phyloP scores from a whole-genome alignment of 1,284 basidiomycete genomes.

The Papiliotrema nemorosa region DNA sequence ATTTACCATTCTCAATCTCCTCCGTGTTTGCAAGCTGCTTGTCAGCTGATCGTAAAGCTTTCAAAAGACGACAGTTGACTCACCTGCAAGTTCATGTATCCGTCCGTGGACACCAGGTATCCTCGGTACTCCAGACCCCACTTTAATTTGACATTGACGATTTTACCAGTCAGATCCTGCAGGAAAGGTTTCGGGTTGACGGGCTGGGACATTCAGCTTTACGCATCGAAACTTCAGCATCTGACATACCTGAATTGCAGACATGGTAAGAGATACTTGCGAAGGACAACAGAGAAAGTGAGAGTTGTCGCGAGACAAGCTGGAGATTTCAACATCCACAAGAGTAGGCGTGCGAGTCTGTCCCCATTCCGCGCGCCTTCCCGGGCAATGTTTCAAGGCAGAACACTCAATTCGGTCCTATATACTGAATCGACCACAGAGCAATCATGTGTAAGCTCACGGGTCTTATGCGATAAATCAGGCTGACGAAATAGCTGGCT shows the following conservation, averaged over 20 bases:
- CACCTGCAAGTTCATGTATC: slow-evolving; percentile 99
- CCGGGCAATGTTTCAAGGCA: background rate
- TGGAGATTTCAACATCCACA: too few relatives aligned
- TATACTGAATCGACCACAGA: too few relatives aligned
- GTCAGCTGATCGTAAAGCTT: background rate
- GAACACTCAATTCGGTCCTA: too few relatives aligned
- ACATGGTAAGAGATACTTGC: background rate
- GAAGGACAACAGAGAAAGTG: background rate
- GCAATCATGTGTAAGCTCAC: slow-evolving; percentile 23
- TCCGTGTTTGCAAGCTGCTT: slow-evolving; percentile 91
- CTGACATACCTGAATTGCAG: background rate
- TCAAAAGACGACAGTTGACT: slow-evolving; percentile 24
- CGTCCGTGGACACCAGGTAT: slow-evolving; percentile 96
- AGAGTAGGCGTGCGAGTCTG: background rate
- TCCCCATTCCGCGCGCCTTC: background rate
- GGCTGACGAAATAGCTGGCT: slow-evolving; percentile 22
- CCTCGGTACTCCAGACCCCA: slow-evolving; percentile 99
- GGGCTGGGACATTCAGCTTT: slow-evolving; percentile 51
- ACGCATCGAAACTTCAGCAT: background rate
- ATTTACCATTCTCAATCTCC: slow-evolving; percentile 94
- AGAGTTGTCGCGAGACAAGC: background rate
- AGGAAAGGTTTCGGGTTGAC: slow-evolving; percentile 99
- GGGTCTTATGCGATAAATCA: too few relatives aligned
- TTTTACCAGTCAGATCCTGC: slow-evolving; percentile 96
- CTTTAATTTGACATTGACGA: slow-evolving; percentile 90